Base-by-base conservation (phyloP, 257 asterid species). In the Thymus mandschuricus region DNA sequence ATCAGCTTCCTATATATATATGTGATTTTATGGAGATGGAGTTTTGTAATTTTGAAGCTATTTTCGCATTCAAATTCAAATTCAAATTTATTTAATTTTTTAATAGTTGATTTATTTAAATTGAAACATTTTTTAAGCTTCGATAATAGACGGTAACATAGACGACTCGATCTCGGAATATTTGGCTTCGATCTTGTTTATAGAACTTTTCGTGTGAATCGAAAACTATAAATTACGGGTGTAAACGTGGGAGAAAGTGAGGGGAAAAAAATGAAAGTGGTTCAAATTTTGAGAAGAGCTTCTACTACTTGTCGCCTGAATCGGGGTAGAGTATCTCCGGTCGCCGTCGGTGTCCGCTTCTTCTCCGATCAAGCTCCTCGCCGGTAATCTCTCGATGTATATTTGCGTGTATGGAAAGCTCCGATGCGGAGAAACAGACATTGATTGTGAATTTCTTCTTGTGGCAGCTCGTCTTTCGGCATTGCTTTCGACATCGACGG, bases 401-500 rank as follows among this genome's bases (percentile, higher is more conserved):
- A 72, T 29, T 51, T 52, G 68, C 45, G 46, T 15, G 0, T 55
- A 11, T 3, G 5, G 21, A n/a, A 45, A 27, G 59, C 62, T 67
- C 49, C 70, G 46, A 57, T 76, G 7, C 33, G 45, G 15, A 21
- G 21, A 28, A 13, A 45, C 31, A 29, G 45, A 15, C 5, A 15
- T 30, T 33, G 60, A 3, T 9, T 33, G 21, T 29, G 21, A 28
- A 10, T 50, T 61, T 51, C 41, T 29, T 59, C 69, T 66, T 64
- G 35, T 73, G 12, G 62, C 74, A 81, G 85, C 58, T 63, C 84
- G 29, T 77, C 92, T 38, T 91, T 91, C 44, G 97, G 97, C 79
- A 84, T 94, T 75, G 97, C 97, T 1, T 91, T 94, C 74, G 97
- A 94, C 85, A 91, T 94, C 45, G 99, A 94, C 45, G 99, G 99